A percentile compares a stretch with the other conserved stretches of the same genome.
Conservation (phyloP, 148 eudicot genomes). For the Fagopyrum homotropicum region DNA sequence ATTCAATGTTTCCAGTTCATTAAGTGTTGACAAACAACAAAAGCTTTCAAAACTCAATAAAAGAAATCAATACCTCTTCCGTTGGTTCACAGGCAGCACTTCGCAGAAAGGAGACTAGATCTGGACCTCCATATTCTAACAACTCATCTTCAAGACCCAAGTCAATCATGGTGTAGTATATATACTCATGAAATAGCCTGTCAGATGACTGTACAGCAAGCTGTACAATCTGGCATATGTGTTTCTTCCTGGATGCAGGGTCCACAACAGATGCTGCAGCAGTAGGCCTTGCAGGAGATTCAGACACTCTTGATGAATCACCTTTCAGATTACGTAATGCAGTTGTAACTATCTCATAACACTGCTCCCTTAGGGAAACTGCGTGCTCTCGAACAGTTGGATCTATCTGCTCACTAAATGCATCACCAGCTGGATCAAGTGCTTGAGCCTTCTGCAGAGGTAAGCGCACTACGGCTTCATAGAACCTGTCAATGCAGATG, state of each 20-base stretch:
- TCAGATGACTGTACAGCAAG: conserved; percentile 97
- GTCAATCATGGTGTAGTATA: conserved; percentile 75
- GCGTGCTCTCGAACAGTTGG: conserved; percentile 59
- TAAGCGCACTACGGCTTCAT: conserved; percentile 96
- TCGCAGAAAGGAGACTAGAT: conserved; percentile 87
- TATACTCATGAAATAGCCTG: conserved; percentile 73
- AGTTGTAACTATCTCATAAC: conserved; percentile 72
- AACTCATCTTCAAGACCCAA: conserved; percentile 92
- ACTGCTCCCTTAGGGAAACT: conserved; percentile 77
- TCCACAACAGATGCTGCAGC: conserved; percentile 53
- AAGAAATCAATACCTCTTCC: conserved; percentile 39
- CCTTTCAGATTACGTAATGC: conserved; percentile 84
- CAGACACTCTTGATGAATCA: conserved; percentile 52
- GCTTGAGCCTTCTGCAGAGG: conserved; percentile 95
- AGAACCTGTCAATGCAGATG: conserved; percentile 52
- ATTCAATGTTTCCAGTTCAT: background rate
- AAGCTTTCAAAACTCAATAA: background rate
- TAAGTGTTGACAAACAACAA: background rate
- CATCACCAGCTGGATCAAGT: conserved; percentile 90
- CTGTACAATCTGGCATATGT: conserved; percentile 86
- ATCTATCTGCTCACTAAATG: conserved; percentile 82
- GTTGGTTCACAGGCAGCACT: conserved; percentile 62
- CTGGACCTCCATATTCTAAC: conserved; percentile 94
- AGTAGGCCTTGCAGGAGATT: conserved; percentile 59
- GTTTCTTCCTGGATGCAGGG: conserved; percentile 65